Evolutionary conservation across 768 basidiomycete species (phyloP), one percentile per base, ranked within the genome.

Genomic region (Mycena polygramma): DNA sequence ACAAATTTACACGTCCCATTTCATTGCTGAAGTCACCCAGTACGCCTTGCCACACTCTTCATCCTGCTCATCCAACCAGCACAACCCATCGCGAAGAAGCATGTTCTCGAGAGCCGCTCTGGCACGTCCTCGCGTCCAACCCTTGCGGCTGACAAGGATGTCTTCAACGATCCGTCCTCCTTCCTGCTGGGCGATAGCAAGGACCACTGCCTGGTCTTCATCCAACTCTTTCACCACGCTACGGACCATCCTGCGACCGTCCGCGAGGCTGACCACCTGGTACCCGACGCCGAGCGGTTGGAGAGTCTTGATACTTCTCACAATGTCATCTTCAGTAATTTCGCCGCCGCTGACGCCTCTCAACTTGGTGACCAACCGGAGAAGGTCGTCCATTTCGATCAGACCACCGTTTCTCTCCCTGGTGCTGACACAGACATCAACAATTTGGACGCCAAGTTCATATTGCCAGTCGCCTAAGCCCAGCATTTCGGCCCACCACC

Each of bases 41-140:
- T 95, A 97, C 26, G 90, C 89, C 66, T 86, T 85, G 36, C 90
- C 89, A 37, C 82, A 83, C 19, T 77, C 78, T 73, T 90, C 89
- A 62, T 93, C 94, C 80, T 98, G 96, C 30, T 94, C 92, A 76
- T 99, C 98, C 37, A 99, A 77, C 98, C 98, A 99, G 68, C 95
- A 97, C 30, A 97, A 83, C 1, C 97, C 97, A 71, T 99, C 96
- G 35, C 92, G 86, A 70, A 95, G 85, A 17, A 97, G 87, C 91
- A 97, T 96, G 71, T 97, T 96, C 75, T 96, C 92, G 75, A 99
- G 79, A 2, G 92, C 96, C 14, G 89, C 86, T 57, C 86, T 84
- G 6, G 94, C 92, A 35, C 98, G 87, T 43, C 93, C 93, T 57
- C 85, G 79, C 2, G 89, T 89, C 98, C 98, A 99, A 7, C 90